phyloP scores from a whole-genome alignment of 1,284 basidiomycete genomes.

The Rhodotorula sp. region DNA sequence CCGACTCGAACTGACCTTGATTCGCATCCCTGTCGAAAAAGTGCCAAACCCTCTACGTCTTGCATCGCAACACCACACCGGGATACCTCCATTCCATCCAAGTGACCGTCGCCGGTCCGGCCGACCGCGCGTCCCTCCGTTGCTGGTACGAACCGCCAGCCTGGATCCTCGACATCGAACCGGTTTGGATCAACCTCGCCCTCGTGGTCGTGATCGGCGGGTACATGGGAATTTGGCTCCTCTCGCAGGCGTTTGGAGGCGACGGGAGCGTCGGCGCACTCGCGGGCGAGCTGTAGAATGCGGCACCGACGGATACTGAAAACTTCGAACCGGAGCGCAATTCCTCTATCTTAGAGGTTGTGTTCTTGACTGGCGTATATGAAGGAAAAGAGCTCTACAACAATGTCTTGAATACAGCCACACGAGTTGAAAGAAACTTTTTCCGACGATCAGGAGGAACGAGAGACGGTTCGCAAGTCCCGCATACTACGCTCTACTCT shows the following conservation, averaged over 20 bases:
- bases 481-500: too few species aligned
- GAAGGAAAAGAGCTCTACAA: too few species aligned
- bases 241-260: background rate
- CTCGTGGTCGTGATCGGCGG: constrained; percentile 8
- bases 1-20: background rate
- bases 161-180: constrained; percentile 13
- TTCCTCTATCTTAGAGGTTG: too few species aligned
- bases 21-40: background rate
- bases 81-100: constrained; percentile 34
- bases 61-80: constrained; percentile 25
- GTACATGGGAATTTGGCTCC: constrained; percentile 4
- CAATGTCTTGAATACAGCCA: too few species aligned
- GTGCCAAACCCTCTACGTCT: constrained; percentile 40
- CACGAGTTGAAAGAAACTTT: too few species aligned
- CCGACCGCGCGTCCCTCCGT: constrained; percentile 13
- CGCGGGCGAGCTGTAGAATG: constrained; percentile 5
- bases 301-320: too few species aligned
- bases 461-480: too few species aligned
- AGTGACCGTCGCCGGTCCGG: constrained; percentile 16
- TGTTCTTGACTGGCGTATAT: too few species aligned
- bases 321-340: too few species aligned
- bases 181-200: constrained; percentile 16
- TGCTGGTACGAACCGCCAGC: constrained; percentile 24
- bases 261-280: too few species aligned
- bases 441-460: too few species aligned